Base-by-base conservation (phyloP, 1,139 yeast species). In the Yamadazyma oceani region DNA sequence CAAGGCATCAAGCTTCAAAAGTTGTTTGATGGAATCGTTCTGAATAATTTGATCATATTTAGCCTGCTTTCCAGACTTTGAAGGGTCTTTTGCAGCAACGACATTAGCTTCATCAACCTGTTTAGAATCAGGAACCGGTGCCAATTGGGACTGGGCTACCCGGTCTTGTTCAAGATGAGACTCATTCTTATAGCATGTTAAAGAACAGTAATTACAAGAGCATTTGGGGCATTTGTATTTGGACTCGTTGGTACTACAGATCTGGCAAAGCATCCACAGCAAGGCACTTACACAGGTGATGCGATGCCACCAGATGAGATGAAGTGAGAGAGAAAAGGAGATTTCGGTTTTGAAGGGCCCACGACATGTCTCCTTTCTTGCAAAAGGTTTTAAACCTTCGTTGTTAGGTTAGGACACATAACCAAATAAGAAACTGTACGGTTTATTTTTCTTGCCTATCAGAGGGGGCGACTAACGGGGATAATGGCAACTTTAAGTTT, bases 181-280 rank as follows among this genome's bases (percentile, higher is more conserved):
- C 10, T 59, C 73, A 16, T 66, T 60, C 54, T 82, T 82, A 54
- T 73, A 83, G 47, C 90, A 83, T 1, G 42, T 47, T 9, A 83
- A 41, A 0, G 86, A 78, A 49, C 90, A 83, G 55, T 70, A 70
- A 3, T 39, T 49, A 2, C 59, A 44, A 2, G 42, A 32, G 40
- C 88, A 81, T 43, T 67, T 73, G 2, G 88, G 85, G 52, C 89
- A 82, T 49, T 73, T 80, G 55, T 82, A 82, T 48, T 78, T 80
- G 23, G 76, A 62, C 28, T 59, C 60, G 2, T 55, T 48, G 2
- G 36, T 51, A 2, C 48, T 37, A 48, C 86, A 80, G 6, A 81
- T 68, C 12, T 60, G 64, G 57, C 85, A 80, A 31, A 44, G 26
- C 46, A 46, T 39, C n/a, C 7, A 32, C 15, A 24, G 19, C 15